Base-by-base conservation (phyloP, 2,329 filamentous ascomycete genomes). In the Xylaria sp. region DNA sequence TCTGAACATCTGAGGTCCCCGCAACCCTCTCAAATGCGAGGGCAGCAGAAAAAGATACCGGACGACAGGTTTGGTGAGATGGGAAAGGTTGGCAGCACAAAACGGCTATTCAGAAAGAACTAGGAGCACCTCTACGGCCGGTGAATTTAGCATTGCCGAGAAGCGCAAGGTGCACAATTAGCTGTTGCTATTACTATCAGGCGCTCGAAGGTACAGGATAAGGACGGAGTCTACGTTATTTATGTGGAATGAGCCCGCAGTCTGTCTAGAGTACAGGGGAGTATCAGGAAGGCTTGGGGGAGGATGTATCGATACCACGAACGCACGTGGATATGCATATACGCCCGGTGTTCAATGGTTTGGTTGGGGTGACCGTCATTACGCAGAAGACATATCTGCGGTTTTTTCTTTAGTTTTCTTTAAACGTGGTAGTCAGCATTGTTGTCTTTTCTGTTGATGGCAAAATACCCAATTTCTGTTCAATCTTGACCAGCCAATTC, bases 51-150 rank as follows among this genome's bases (percentile, higher is more conserved):
- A 70, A 71, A 78, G 67, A 71, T 69, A 46, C 62, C 74, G 69
- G 77, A 81, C 34, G 77, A 76, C 74, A 81, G 84, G 55, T 92
- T 94, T 79, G 90, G 90, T 23, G 90, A 93, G 72, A 81, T 94
- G 73, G 90, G 91, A 54, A 92, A 88, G 78, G 89, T 91, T 5
- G 92, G 92, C 1, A 88, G 87, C 8, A 94, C 92, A 18, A 92
- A 92, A 82, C 86, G 92, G 73, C 78, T 94, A 60, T 93, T 92
- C 76, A 85, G 89, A 75, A 85, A 85, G 79, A 78, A 75, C 51
- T 76, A 80, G 76, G 75, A 68, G 66, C 70, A 75, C 69, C 74
- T 77, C 39, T 76, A 73, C 67, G 62, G 63, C 65, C 57, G 28
- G 39, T 71, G 54, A 50, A 55, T n/a, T 28, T 54, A 31, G 51